Conservation (phyloP, 2,329 filamentous ascomycete species). For the Aspergillus sp. region DNA sequence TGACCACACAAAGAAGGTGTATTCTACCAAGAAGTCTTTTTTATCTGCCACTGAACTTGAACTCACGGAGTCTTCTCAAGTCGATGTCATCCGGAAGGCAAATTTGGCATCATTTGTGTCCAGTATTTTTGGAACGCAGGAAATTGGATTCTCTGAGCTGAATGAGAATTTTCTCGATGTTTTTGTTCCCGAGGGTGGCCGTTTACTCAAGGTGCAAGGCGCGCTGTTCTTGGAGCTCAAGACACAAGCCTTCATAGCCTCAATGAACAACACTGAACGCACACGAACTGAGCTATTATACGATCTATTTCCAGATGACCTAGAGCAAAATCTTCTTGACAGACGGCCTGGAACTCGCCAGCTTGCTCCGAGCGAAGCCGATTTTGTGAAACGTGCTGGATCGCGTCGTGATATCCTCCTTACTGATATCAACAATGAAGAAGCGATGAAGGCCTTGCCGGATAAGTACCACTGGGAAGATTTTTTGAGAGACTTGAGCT, state of each 20-base stretch:
- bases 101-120: slow-evolving; percentile 63
- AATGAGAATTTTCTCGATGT: slow-evolving; percentile 61
- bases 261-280: slow-evolving; percentile 52
- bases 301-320: slow-evolving; percentile 55
- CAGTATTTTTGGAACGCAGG: slow-evolving; percentile 59
- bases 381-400: slow-evolving; percentile 53
- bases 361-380: slow-evolving; percentile 54
- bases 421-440: slow-evolving; percentile 48
- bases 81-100: slow-evolving; percentile 58
- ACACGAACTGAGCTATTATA: slow-evolving; percentile 53
- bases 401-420: slow-evolving; percentile 55
- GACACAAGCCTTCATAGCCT: slow-evolving; percentile 63
- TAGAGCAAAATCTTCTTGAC: slow-evolving; percentile 50
- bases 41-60: slow-evolving; percentile 50
- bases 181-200: slow-evolving; percentile 56
- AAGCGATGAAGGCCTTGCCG: slow-evolving; percentile 46
- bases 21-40: slow-evolving; percentile 53
- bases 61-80: slow-evolving; percentile 48
- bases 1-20: slow-evolving; percentile 59
- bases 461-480: slow-evolving; percentile 62
- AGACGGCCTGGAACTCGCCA: slow-evolving; percentile 51
- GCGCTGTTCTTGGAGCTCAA: slow-evolving; percentile 61
- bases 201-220: slow-evolving; percentile 56
- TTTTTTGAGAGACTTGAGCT: slow-evolving; percentile 55
- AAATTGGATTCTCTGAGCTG: slow-evolving; percentile 60